phyloP scores from a whole-genome alignment of 208 protist species.

The Strigomonas culicis region DNA sequence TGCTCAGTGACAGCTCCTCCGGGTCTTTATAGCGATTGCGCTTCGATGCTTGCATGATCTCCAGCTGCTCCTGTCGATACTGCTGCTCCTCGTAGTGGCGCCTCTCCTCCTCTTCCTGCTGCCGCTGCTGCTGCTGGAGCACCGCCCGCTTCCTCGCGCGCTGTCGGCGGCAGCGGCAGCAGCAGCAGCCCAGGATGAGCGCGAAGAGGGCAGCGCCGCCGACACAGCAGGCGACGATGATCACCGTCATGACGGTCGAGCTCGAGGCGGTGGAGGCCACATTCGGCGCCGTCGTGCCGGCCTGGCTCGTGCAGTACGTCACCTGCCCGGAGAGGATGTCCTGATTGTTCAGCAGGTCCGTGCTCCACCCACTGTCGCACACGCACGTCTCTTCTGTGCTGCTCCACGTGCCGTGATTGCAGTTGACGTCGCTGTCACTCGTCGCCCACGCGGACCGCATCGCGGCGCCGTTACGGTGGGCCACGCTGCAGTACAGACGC shows the following conservation, averaged over 20 bases:
- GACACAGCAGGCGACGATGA: constrained; percentile 3
- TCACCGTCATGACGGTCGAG: constrained; percentile 4
- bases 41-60: background rate
- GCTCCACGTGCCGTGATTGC: constrained; percentile 37
- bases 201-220: background rate
- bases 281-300: constrained; percentile 5
- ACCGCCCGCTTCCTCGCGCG: background rate
- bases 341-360: constrained; percentile 18
- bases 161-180: constrained; percentile 2
- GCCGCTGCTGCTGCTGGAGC: constrained; percentile 1
- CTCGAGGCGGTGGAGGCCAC: background rate
- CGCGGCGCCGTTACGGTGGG: constrained; percentile 16
- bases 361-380: constrained; percentile 31
- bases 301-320: constrained; percentile 26
- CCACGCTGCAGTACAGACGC: constrained; percentile 1
- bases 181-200: constrained; percentile 14
- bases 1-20: background rate
- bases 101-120: constrained; percentile 2
- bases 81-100: background rate
- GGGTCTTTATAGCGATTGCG: background rate
- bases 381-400: constrained; percentile 11
- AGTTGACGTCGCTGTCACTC: constrained; percentile 8
- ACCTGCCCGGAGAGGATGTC: constrained; percentile 17
- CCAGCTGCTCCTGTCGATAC: constrained; percentile 1
- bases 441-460: background rate